Evolutionary conservation across 176 grass and related monocot species (phyloP).

Genomic region (Avena atlantica): DNA sequence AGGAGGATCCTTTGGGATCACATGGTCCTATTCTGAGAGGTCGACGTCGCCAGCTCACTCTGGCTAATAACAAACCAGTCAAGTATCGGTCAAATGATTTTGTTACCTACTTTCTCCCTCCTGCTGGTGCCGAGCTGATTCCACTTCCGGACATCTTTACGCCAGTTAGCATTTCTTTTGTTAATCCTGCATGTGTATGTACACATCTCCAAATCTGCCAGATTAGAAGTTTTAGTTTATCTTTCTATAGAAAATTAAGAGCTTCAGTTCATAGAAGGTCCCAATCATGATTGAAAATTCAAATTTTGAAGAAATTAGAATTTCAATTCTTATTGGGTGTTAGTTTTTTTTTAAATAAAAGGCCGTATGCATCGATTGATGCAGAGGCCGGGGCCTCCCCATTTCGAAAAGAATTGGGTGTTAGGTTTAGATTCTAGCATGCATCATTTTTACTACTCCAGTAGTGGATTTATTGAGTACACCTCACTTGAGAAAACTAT

Average conservation of each 20-base stretch:
- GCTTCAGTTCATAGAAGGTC: background rate
- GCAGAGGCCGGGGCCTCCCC: too few species aligned
- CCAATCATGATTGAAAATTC: background rate
- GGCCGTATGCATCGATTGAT: too few species aligned
- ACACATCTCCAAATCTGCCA: background rate
- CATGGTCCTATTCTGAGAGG: conserved; percentile 69
- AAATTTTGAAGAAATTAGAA: background rate
- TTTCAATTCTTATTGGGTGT: background rate
- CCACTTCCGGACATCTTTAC: conserved; percentile 7
- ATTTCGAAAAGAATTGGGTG: background rate
- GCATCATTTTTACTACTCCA: background rate
- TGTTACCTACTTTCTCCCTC: conserved; percentile 47
- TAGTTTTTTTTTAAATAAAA: background rate
- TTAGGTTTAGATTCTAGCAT: background rate
- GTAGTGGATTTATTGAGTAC: background rate
- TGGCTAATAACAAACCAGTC: conserved; percentile 60
- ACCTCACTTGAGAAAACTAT: background rate
- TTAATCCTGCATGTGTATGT: background rate
- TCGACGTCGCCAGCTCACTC: conserved; percentile 72
- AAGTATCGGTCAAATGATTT: conserved; percentile 55
- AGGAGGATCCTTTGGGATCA: conserved; percentile 62
- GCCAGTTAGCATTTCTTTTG: conserved; percentile 15
- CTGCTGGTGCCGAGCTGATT: conserved; percentile 31
- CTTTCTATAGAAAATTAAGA: background rate
- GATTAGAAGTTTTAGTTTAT: background rate